Percentiles rank a stretch among this genome's conserved stretches.
These are phyloP conservation scores for Xylaria castorea DNA, from an alignment of 495 filamentous ascomycete genomes.

Conservation along the genomic window DNA sequence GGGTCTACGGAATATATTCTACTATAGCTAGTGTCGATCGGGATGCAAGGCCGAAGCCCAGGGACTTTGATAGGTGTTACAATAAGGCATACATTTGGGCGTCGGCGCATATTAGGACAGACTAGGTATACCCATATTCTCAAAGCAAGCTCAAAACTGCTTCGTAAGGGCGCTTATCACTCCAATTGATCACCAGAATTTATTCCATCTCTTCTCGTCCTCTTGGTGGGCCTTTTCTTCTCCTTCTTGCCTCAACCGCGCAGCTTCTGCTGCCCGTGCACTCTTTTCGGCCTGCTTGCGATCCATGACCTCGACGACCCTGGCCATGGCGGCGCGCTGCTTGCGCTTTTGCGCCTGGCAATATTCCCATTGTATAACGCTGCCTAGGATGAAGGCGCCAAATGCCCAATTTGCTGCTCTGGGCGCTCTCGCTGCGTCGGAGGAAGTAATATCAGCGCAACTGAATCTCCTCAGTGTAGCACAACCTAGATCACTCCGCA, in stretches of 20 bases:
- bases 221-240: conserved; percentile 54
- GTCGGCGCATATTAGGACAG: conserved; percentile 14
- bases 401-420: conserved; percentile 84
- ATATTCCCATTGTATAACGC: conserved; percentile 75
- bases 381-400: conserved; percentile 69
- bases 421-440: conserved; percentile 53
- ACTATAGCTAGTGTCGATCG: not conserved
- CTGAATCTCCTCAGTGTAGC: not conserved
- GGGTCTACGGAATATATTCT: conserved; percentile 8
- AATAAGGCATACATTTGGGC: conserved; percentile 8
- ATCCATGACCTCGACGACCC: conserved; percentile 81
- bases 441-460: conserved; percentile 23
- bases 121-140: conserved; percentile 19
- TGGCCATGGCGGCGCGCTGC: conserved; percentile 79
- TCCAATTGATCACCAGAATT: conserved; percentile 54
- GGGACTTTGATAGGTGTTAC: conserved; percentile 14
- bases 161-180: conserved; percentile 10
- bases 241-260: conserved; percentile 53
- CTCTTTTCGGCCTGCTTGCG: conserved; percentile 71
- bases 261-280: conserved; percentile 55
- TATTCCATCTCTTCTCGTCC: conserved; percentile 54
- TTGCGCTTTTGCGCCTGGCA: conserved; percentile 73
- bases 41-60: not conserved
- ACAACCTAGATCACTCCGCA: not conserved
- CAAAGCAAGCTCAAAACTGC: conserved; percentile 9